Conservation (phyloP, 345 rosid species). For the Hibiscus trionum region DNA sequence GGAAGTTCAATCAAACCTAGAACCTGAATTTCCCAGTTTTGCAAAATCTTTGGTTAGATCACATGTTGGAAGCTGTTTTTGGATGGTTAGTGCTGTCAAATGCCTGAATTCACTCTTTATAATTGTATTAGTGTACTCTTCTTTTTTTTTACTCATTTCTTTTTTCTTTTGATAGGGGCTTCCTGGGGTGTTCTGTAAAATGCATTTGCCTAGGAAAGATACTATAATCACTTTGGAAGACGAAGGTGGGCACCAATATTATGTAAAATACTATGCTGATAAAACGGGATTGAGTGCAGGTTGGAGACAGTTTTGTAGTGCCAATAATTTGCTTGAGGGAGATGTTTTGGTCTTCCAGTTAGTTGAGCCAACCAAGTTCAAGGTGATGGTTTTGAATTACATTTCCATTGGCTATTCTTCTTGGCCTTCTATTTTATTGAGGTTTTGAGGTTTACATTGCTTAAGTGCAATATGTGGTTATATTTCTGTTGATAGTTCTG, state of each 20-base stretch:
- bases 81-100: slow-evolving; percentile 42
- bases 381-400: slow-evolving; percentile 36
- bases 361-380: slow-evolving; percentile 47
- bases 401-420: background rate
- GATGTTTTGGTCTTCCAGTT: slow-evolving; percentile 77
- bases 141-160: background rate
- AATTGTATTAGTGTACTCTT: background rate
- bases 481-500: background rate
- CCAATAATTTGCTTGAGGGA: slow-evolving; percentile 66
- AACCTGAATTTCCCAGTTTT: slow-evolving; percentile 46
- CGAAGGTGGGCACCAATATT: slow-evolving; percentile 34
- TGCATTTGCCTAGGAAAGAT: slow-evolving; percentile 45
- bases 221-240: slow-evolving; percentile 45
- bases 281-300: slow-evolving; percentile 92
- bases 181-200: slow-evolving; percentile 66
- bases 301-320: slow-evolving; percentile 69
- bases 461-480: background rate
- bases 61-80: slow-evolving; percentile 60
- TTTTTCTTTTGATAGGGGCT: slow-evolving; percentile 45
- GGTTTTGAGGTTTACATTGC: background rate
- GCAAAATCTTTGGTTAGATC: slow-evolving; percentile 55
- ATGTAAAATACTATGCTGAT: slow-evolving; percentile 43
- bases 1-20: slow-evolving; percentile 57
- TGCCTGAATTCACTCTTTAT: background rate
- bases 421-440: background rate